phyloP scores from a whole-genome alignment of 2,329 filamentous ascomycete genomes.

The Trichoderma sp. region DNA sequence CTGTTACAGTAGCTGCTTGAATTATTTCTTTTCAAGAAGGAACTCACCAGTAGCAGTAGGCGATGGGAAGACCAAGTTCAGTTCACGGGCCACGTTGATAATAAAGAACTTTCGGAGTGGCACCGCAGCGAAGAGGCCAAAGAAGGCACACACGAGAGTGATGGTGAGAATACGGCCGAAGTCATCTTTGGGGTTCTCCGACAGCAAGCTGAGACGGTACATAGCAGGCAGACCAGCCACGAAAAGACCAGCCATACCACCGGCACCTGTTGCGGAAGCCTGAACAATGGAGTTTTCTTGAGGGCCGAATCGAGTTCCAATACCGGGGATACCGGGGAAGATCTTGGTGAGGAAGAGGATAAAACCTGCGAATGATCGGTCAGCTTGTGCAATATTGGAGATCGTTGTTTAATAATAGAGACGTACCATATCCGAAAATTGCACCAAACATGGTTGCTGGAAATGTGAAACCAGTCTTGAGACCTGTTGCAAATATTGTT shows the following conservation, averaged over 20 bases:
- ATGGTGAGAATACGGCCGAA: constrained; percentile 58
- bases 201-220: constrained; percentile 53
- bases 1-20: not conserved
- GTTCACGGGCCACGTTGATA: constrained; percentile 60
- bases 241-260: constrained; percentile 56
- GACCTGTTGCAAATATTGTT: constrained; percentile 30
- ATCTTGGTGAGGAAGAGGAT: constrained; percentile 52
- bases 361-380: constrained; percentile 33
- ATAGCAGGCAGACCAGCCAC: constrained; percentile 59
- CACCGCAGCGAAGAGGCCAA: constrained; percentile 62
- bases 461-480: constrained; percentile 53
- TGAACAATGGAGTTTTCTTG: constrained; percentile 63
- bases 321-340: constrained; percentile 47
- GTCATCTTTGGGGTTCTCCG: constrained; percentile 49
- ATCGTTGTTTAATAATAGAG: not conserved
- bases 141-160: constrained; percentile 60
- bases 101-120: constrained; percentile 67
- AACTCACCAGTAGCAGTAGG: constrained; percentile 48
- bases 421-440: constrained; percentile 53
- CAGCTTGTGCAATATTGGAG: not conserved
- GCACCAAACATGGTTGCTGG: constrained; percentile 49
- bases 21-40: not conserved
- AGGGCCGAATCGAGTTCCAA: constrained; percentile 56
- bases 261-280: constrained; percentile 57
- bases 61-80: constrained; percentile 58